These are phyloP conservation scores for Penicillium verrucosum DNA, from an alignment of 2,329 filamentous ascomycete species.

Conservation along the genomic window DNA sequence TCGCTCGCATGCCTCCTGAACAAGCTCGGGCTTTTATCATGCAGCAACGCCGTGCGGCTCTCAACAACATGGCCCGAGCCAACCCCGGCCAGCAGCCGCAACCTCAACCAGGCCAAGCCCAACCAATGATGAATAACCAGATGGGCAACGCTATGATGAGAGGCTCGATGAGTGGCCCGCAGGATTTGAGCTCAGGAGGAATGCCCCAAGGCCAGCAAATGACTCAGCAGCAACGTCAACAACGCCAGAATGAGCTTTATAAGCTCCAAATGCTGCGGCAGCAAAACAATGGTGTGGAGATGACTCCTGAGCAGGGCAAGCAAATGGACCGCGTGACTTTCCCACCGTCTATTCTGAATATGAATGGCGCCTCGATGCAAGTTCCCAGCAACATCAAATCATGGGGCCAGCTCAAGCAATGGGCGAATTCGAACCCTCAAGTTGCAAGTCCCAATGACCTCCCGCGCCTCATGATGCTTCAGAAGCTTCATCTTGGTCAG, in stretches of 20 bases:
- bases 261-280: slow-evolving; percentile 35
- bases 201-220: slow-evolving; percentile 30
- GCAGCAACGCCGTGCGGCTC: slow-evolving; percentile 33
- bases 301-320: slow-evolving; percentile 41
- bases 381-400: slow-evolving; percentile 52
- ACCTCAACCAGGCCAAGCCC: slow-evolving; percentile 34
- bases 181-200: slow-evolving; percentile 29
- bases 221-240: slow-evolving; percentile 34
- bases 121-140: slow-evolving; percentile 32
- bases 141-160: slow-evolving; percentile 35
- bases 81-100: slow-evolving; percentile 31
- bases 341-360: slow-evolving; percentile 34
- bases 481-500: slow-evolving; percentile 47
- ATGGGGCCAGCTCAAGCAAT: slow-evolving; percentile 58
- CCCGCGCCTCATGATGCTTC: slow-evolving; percentile 40
- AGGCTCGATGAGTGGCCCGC: slow-evolving; percentile 34
- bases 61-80: slow-evolving; percentile 33
- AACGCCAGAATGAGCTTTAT: slow-evolving; percentile 32
- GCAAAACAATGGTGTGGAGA: slow-evolving; percentile 32
- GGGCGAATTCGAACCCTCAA: slow-evolving; percentile 48
- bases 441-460: slow-evolving; percentile 42
- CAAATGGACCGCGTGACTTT: slow-evolving; percentile 44
- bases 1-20: slow-evolving; percentile 36
- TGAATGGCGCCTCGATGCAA: slow-evolving; percentile 30
- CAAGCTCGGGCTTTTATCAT: slow-evolving; percentile 34